These are phyloP conservation scores for Trapa bicornis DNA, from an alignment of 345 rosid species.

Conservation along the genomic window DNA sequence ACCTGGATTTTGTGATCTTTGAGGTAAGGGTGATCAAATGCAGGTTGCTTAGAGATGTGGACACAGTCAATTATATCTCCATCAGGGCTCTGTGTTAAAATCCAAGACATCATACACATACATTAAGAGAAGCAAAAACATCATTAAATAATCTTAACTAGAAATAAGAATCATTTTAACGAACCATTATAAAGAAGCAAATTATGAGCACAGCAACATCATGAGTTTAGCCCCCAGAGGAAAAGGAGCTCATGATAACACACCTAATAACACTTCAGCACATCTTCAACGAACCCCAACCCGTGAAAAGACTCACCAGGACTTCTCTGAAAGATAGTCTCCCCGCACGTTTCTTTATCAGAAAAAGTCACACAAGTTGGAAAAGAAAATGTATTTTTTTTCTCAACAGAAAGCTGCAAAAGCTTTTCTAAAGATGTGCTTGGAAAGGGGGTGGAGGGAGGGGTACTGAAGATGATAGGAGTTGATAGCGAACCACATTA, in stretches of 20 bases:
- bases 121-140: conserved; percentile 4
- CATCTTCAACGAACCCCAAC: not conserved
- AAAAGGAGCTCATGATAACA: not conserved
- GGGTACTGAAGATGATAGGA: too few relatives aligned
- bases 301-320: not conserved
- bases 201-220: not conserved
- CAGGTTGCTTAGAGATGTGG: conserved; percentile 72
- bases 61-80: conserved; percentile 84
- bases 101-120: conserved; percentile 7
- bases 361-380: too few relatives aligned
- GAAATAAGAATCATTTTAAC: not conserved
- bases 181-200: not conserved
- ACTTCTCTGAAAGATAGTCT: not conserved
- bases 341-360: not conserved
- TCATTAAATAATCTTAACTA: not conserved
- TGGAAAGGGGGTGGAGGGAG: too few relatives aligned
- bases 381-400: too few relatives aligned
- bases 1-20: conserved; percentile 99
- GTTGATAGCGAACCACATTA: not conserved
- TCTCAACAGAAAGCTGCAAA: too few relatives aligned
- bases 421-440: too few relatives aligned
- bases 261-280: not conserved
- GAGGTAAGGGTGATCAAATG: conserved; percentile 93
- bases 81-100: conserved; percentile 52
- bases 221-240: not conserved